A percentile compares a stretch with the other conserved stretches of the same genome.
Conservation (phyloP, 2,329 filamentous ascomycete genomes). For the Coniochaeta prunicola region DNA sequence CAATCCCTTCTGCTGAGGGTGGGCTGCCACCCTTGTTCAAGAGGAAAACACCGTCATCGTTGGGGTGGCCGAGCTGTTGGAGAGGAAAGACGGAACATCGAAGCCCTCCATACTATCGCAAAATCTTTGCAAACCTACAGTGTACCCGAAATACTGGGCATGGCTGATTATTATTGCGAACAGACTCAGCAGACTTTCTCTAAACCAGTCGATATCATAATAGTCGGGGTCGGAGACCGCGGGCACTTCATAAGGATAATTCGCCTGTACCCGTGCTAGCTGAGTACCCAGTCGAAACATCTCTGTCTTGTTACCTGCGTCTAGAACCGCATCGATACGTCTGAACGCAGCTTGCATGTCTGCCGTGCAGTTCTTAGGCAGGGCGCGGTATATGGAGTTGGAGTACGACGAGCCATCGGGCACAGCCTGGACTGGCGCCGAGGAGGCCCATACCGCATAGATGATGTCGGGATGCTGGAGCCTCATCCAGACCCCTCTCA, state of each 20-base stretch:
- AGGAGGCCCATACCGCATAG: constrained; percentile 43
- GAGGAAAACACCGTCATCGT: neutral
- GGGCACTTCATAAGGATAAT: neutral
- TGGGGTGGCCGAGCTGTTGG: neutral
- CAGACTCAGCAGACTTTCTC: neutral
- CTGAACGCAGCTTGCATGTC: constrained; percentile 6
- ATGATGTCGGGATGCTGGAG: constrained; percentile 38
- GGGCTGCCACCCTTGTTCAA: neutral
- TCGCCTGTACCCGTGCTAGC: neutral
- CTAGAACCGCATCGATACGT: constrained; percentile 6
- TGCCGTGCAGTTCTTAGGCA: constrained; percentile 20
- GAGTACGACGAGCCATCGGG: constrained; percentile 42
- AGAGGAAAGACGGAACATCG: neutral
- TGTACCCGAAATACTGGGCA: neutral
- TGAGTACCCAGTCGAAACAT: neutral
- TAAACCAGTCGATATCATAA: neutral
- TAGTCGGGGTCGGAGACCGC: neutral
- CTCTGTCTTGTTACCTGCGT: neutral
- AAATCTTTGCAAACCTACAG: neutral
- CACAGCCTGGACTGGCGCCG: constrained; percentile 39
- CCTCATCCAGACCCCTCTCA: constrained; percentile 39
- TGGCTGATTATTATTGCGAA: neutral
- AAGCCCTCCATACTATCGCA: constrained; percentile 8
- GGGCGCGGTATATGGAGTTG: constrained; percentile 35
- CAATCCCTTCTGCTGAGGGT: constrained; percentile 1